Conservation (phyloP, 345 rosid species). For the Dimocarpus longan region DNA sequence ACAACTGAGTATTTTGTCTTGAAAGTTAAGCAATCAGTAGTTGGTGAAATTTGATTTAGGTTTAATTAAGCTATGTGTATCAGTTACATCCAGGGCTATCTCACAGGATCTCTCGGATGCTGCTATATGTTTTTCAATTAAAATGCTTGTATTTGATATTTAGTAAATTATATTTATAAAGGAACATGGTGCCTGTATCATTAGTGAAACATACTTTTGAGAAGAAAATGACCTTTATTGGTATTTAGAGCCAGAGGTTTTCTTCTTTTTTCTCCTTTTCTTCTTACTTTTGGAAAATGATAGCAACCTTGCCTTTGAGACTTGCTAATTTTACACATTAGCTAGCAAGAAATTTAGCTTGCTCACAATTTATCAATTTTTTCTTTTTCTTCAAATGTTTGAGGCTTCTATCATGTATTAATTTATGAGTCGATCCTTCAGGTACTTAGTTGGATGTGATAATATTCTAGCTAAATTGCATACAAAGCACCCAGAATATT, state of each 20-base stretch:
- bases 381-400: background rate
- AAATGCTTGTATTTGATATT: conserved; percentile 16
- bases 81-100: background rate
- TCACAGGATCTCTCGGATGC: background rate
- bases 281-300: background rate
- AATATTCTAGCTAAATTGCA: conserved; percentile 83
- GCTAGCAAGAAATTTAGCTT: background rate
- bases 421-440: conserved; percentile 28
- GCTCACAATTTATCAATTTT: background rate
- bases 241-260: background rate
- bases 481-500: conserved; percentile 75
- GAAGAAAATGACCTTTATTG: background rate
- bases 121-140: background rate
- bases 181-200: background rate
- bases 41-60: background rate
- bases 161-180: background rate
- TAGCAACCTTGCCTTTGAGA: background rate
- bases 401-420: conserved; percentile 1
- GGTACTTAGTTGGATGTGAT: conserved; percentile 94
- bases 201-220: background rate
- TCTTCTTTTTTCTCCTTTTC: background rate
- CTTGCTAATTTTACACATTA: conserved; percentile 9
- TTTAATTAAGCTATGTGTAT: background rate
- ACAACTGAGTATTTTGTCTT: background rate
- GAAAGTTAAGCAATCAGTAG: background rate